Evolutionary conservation across 1,139 yeast genomes (phyloP).

Genomic region (Suhomyces taliae): DNA sequence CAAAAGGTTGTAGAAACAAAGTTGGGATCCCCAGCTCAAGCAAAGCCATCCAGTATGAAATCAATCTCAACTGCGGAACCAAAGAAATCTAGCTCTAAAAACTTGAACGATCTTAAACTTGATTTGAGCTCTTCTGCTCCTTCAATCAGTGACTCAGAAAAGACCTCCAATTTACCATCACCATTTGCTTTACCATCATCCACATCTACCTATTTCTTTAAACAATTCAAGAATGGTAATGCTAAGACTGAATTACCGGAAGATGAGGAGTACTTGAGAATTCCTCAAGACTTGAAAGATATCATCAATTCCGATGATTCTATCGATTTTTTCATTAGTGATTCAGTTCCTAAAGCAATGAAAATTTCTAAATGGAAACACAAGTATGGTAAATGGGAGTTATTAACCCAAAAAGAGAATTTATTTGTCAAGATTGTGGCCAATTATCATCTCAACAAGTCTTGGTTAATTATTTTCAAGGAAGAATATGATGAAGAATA

Average conservation of each 20-base stretch:
- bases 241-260: conserved; percentile 4
- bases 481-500: conserved; percentile 36
- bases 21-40: background rate
- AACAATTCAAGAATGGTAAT: conserved; percentile 16
- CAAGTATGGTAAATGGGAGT: conserved; percentile 48
- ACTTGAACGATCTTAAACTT: background rate
- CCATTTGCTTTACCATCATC: conserved; percentile 51
- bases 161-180: conserved; percentile 27
- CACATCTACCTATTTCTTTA: conserved; percentile 43
- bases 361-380: conserved; percentile 48
- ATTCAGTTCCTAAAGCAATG: conserved; percentile 35
- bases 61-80: background rate
- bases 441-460: conserved; percentile 31
- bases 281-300: conserved; percentile 41
- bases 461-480: conserved; percentile 46
- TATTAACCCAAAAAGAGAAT: conserved; percentile 39
- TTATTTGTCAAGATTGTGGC: conserved; percentile 41
- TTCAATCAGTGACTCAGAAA: background rate
- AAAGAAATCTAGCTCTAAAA: background rate
- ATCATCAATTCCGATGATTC: conserved; percentile 41
- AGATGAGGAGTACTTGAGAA: conserved; percentile 19
- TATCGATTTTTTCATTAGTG: conserved; percentile 40
- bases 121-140: background rate
- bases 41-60: background rate
- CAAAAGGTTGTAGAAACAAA: background rate